These are phyloP conservation scores for Fulvia fulva DNA, from an alignment of 2,329 filamentous ascomycete species.

Conservation along the genomic window DNA sequence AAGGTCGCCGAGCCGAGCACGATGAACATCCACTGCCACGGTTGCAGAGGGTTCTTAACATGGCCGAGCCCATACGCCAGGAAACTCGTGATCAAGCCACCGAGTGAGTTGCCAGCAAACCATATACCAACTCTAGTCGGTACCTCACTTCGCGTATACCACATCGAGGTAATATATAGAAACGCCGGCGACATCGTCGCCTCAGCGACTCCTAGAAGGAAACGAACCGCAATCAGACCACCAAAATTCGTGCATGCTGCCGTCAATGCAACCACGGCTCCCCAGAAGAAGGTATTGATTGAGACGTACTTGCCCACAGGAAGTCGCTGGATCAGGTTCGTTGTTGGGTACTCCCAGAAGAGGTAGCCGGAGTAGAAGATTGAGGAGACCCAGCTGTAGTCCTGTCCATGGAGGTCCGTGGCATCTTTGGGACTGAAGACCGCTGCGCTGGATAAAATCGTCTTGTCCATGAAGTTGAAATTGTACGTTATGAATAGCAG, in stretches of 20 bases:
- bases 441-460: constrained; percentile 18
- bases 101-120: constrained; percentile 20
- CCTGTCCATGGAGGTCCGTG: constrained; percentile 12
- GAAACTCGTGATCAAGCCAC: constrained; percentile 21
- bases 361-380: constrained; percentile 23
- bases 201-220: constrained; percentile 35
- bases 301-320: constrained; percentile 19
- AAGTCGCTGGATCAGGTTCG: constrained; percentile 17
- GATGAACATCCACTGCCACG: constrained; percentile 35
- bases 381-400: constrained; percentile 20
- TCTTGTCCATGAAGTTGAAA: constrained; percentile 23
- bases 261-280: constrained; percentile 31
- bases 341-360: constrained; percentile 19
- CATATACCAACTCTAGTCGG: constrained; percentile 22
- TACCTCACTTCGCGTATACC: constrained; percentile 35
- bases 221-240: constrained; percentile 35
- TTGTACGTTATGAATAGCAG: constrained; percentile 19
- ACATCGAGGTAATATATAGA: constrained; percentile 38
- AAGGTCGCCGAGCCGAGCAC: constrained; percentile 21
- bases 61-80: constrained; percentile 29
- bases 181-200: constrained; percentile 38
- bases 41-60: constrained; percentile 19
- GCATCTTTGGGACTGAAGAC: constrained; percentile 17
- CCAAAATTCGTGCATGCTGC: constrained; percentile 35
- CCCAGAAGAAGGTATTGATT: constrained; percentile 30